A percentile compares a stretch with the other conserved stretches of the same genome.
Evolutionary conservation across 768 basidiomycete genomes (phyloP).

Genomic region (Termitomyces sp.): DNA sequence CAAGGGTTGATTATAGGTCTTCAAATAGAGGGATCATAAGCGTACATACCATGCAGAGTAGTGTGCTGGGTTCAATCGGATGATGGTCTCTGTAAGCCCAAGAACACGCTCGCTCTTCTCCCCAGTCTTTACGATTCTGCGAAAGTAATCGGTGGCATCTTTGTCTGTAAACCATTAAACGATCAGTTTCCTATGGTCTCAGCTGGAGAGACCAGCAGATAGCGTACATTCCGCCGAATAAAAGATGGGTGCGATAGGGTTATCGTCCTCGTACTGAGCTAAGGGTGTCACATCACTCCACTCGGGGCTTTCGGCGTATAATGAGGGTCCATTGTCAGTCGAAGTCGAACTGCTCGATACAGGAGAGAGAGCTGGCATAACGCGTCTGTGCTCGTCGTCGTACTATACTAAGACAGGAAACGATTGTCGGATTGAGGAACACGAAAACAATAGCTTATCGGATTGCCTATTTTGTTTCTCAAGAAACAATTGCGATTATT

Average conservation of each 20-base stretch:
- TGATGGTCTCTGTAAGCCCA: conserved; percentile 84
- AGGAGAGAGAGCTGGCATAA: conserved; percentile 10
- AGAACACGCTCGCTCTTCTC: conserved; percentile 84
- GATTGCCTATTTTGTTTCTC: neutral
- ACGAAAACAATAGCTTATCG: conserved; percentile 6
- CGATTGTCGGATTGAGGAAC: neutral
- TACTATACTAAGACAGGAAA: neutral
- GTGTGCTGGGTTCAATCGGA: conserved; percentile 91
- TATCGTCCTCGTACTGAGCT: conserved; percentile 73
- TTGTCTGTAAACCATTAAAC: conserved; percentile 66
- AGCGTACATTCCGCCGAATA: conserved; percentile 84
- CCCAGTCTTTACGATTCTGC: conserved; percentile 70
- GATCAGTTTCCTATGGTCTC: neutral
- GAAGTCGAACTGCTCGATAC: conserved; percentile 1
- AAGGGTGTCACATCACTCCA: conserved; percentile 83
- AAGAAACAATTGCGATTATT: conserved; percentile 2
- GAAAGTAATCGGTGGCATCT: conserved; percentile 91
- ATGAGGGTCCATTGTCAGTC: conserved; percentile 14
- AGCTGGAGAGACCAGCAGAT: conserved; percentile 1
- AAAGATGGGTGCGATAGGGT: conserved; percentile 88
- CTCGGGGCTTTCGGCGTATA: conserved; percentile 62
- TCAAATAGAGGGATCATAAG: neutral
- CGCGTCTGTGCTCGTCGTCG: neutral
- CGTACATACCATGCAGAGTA: conserved; percentile 88
- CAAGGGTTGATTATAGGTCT: neutral